Percentiles rank a stretch among this genome's conserved stretches.
Evolutionary conservation across 2,329 filamentous ascomycete genomes (phyloP).

Genomic region (Cucurbitaria berberidis): DNA sequence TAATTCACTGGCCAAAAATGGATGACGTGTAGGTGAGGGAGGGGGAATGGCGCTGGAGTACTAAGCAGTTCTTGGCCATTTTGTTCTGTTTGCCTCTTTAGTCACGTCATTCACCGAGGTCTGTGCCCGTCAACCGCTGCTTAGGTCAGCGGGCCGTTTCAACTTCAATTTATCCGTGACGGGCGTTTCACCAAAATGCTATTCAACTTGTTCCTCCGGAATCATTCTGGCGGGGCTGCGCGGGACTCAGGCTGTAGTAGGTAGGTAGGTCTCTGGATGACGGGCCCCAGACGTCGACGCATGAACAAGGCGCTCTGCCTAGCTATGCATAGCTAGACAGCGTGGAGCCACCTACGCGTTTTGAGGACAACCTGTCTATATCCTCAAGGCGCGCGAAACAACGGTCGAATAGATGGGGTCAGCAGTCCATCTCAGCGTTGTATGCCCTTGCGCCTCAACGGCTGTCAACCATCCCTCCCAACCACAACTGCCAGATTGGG

Average conservation of each 20-base stretch:
- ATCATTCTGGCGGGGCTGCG: neutral
- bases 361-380: neutral
- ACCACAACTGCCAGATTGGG: conserved; percentile 14
- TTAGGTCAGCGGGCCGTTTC: conserved; percentile 9
- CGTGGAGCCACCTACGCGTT: conserved; percentile 6
- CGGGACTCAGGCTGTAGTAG: conserved; percentile 5
- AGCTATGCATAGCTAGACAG: conserved; percentile 7
- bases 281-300: neutral
- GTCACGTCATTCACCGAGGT: conserved; percentile 3
- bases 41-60: conserved; percentile 2
- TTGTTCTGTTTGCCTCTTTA: conserved; percentile 7
- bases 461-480: conserved; percentile 21
- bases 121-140: neutral
- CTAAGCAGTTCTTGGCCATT: conserved; percentile 8
- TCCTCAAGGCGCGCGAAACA: conserved; percentile 9
- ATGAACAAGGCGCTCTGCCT: neutral
- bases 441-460: conserved; percentile 28
- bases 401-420: conserved; percentile 1
- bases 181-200: conserved; percentile 14
- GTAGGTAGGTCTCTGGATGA: neutral
- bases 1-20: neutral
- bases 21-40: conserved; percentile 27
- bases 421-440: conserved; percentile 6
- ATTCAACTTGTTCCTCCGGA: neutral
- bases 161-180: conserved; percentile 17